Percentiles rank a stretch among this genome's conserved stretches.
phyloP scores from a whole-genome alignment of 352 stramenopile species.

The Aphanomyces invadans region DNA sequence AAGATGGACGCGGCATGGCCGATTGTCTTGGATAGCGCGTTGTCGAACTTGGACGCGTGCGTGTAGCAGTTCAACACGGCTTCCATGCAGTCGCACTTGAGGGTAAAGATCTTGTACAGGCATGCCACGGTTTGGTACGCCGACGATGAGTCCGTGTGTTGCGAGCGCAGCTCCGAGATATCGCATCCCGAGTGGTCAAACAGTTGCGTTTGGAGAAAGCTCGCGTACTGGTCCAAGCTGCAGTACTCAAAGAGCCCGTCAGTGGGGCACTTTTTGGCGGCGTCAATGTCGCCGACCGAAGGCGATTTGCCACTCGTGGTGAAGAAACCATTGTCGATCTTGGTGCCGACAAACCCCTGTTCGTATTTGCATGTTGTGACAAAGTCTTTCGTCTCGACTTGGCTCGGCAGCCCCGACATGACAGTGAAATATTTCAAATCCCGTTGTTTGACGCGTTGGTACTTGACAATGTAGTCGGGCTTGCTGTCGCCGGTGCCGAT shows the following conservation, averaged over 20 bases:
- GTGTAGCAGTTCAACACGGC: constrained; percentile 19
- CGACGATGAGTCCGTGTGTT: constrained; percentile 10
- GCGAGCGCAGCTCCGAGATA: constrained; percentile 6
- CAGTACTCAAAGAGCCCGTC: constrained; percentile 24
- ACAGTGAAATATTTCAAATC: constrained; percentile 24
- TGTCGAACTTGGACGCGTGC: constrained; percentile 5
- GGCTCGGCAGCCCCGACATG: background rate
- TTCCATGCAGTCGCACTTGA: constrained; percentile 26
- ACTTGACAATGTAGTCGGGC: background rate
- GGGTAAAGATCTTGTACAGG: constrained; percentile 25
- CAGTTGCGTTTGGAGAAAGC: constrained; percentile 5
- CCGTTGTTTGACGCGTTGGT: background rate
- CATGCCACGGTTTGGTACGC: constrained; percentile 23
- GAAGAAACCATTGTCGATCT: background rate
- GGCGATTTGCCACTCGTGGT: background rate
- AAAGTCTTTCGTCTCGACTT: background rate
- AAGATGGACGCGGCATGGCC: constrained; percentile 21
- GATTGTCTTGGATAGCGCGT: constrained; percentile 18
- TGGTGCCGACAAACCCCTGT: background rate
- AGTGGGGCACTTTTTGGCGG: constrained; percentile 6
- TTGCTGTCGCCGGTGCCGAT: background rate
- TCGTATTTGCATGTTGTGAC: constrained; percentile 7
- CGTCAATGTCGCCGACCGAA: background rate
- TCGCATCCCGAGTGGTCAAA: constrained; percentile 23
- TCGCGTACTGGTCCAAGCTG: constrained; percentile 20